These are phyloP conservation scores for Pseudopyricularia cyperi DNA, from an alignment of 2,329 filamentous ascomycete species.

Conservation along the genomic window DNA sequence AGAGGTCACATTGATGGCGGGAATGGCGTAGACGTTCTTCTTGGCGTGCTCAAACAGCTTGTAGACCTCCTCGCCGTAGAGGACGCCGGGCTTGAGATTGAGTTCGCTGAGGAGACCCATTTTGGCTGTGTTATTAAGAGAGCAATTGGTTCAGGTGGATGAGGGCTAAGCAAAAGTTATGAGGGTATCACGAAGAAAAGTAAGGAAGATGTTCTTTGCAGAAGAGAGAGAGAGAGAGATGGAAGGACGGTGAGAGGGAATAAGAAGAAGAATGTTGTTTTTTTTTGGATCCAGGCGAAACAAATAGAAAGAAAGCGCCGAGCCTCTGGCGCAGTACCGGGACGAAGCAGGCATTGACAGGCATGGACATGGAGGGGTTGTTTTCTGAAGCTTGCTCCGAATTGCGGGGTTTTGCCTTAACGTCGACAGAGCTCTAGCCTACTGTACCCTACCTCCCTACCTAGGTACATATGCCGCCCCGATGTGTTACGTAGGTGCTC, in stretches of 20 bases:
- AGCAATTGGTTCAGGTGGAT: not conserved
- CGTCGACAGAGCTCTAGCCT: no score
- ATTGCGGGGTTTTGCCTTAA: not conserved
- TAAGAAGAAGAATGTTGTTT: not conserved
- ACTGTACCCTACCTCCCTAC: no score
- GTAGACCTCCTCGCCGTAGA: conserved; percentile 40
- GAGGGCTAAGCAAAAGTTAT: not conserved
- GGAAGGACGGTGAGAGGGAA: not conserved
- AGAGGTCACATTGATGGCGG: conserved; percentile 86
- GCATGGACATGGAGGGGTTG: not conserved
- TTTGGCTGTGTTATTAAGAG: conserved; percentile 3
- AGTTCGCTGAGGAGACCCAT: conserved; percentile 24
- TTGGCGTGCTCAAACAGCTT: conserved; percentile 81
- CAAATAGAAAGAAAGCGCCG: not conserved
- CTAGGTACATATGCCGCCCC: no score
- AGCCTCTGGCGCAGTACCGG: no score
- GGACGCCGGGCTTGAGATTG: conserved; percentile 39
- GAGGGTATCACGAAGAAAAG: not conserved
- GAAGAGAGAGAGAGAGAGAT: no score
- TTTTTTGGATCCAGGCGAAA: not conserved
- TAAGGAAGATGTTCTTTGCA: not conserved
- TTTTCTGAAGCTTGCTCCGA: not conserved
- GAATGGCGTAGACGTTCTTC: conserved; percentile 78
- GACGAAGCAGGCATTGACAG: conserved; percentile 1
- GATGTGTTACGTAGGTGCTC: not conserved